A percentile compares a stretch with the other conserved stretches of the same genome.
Conservation (phyloP, 1,139 yeast genomes). For the Debaryomyces psychrophilus region DNA sequence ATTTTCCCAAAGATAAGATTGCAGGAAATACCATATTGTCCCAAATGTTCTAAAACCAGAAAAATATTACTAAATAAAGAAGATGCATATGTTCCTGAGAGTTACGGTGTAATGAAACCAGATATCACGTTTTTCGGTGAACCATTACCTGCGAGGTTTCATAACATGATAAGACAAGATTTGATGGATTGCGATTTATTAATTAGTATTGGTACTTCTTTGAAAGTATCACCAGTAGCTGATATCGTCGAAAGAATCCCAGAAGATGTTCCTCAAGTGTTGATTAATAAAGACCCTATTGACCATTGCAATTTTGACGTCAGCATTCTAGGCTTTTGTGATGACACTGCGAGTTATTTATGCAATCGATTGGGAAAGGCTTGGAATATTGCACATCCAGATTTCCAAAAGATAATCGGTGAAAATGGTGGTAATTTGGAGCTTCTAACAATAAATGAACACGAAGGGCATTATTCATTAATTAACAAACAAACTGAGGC, state of each 20-base stretch:
- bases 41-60: slow-evolving; percentile 58
- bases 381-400: slow-evolving; percentile 68
- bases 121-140: slow-evolving; percentile 95
- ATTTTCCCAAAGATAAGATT: slow-evolving; percentile 64
- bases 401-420: slow-evolving; percentile 21
- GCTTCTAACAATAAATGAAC: slow-evolving; percentile 24
- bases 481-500: slow-evolving; percentile 11
- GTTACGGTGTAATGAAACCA: slow-evolving; percentile 87
- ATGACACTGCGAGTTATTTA: slow-evolving; percentile 75
- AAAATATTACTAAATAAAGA: slow-evolving; percentile 31
- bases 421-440: slow-evolving; percentile 19
- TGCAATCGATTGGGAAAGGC: slow-evolving; percentile 50
- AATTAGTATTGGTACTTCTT: slow-evolving; percentile 85
- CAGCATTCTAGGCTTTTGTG: slow-evolving; percentile 79
- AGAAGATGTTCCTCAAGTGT: slow-evolving; percentile 72
- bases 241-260: slow-evolving; percentile 77
- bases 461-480: slow-evolving; percentile 27
- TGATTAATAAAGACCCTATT: slow-evolving; percentile 81
- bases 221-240: slow-evolving; percentile 91
- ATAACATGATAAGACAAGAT: slow-evolving; percentile 59
- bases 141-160: slow-evolving; percentile 73
- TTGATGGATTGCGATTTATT: slow-evolving; percentile 71
- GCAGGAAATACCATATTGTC: slow-evolving; percentile 71
- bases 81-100: slow-evolving; percentile 34
- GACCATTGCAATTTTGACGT: slow-evolving; percentile 80